phyloP scores from a whole-genome alignment of 2,329 filamentous ascomycete species.

The Ophiostoma himal-ulmi region DNA sequence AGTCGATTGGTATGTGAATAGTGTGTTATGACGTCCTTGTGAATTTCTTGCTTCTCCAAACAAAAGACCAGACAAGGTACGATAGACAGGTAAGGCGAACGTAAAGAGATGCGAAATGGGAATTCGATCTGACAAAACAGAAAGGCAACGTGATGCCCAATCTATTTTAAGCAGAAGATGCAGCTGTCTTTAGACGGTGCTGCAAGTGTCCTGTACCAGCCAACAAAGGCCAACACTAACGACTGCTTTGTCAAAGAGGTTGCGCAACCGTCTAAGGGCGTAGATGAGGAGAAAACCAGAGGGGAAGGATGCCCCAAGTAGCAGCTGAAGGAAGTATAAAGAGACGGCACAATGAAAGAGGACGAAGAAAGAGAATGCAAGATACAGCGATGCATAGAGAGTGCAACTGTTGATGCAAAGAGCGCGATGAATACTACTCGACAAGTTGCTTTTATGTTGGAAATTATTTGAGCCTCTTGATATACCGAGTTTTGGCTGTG shows the following conservation, averaged over 20 bases:
- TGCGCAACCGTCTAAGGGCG: slow-evolving; percentile 13
- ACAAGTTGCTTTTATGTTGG: background rate
- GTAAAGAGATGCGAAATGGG: background rate
- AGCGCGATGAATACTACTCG: background rate
- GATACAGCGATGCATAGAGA: slow-evolving; percentile 1
- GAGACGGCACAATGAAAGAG: slow-evolving; percentile 2
- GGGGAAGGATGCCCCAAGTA: background rate
- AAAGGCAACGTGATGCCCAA: slow-evolving; percentile 15
- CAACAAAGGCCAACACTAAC: slow-evolving; percentile 13
- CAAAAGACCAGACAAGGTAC: background rate
- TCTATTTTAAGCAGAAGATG: slow-evolving; percentile 17
- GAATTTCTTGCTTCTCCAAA: background rate
- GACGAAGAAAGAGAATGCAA: background rate
- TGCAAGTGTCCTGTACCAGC: slow-evolving; percentile 17
- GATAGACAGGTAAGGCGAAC: background rate
- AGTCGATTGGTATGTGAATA: background rate
- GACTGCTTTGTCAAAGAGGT: slow-evolving; percentile 16
- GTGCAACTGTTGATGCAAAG: background rate
- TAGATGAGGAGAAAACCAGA: background rate
- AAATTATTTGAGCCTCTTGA: background rate
- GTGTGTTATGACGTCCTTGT: slow-evolving; percentile 6
- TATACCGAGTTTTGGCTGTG: background rate
- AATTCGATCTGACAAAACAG: slow-evolving; percentile 1
- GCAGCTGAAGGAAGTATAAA: background rate
- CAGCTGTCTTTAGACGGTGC: slow-evolving; percentile 3